A percentile compares a stretch with the other conserved stretches of the same genome.
Conservation (phyloP, 208 protist species). For the Leishmania tarentolae region DNA sequence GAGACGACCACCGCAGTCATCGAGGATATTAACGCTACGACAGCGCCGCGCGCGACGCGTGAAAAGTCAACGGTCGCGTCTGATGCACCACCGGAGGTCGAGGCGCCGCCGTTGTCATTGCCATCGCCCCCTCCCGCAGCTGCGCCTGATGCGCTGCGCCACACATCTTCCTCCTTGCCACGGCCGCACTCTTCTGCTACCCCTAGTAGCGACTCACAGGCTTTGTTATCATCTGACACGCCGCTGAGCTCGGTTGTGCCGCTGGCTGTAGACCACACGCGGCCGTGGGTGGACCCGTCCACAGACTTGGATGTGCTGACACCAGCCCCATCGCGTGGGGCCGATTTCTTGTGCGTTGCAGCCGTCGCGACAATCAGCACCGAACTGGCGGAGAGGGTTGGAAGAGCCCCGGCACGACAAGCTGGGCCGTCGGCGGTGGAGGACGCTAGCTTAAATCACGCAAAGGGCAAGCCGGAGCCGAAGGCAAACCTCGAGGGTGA, state of each 20-base stretch:
- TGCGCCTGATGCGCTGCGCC: not conserved
- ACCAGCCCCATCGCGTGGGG: not conserved
- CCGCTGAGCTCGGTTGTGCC: conserved; percentile 3
- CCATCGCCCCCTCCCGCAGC: not conserved
- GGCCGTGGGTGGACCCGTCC: conserved; percentile 12
- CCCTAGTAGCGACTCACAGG: not conserved
- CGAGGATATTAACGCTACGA: not conserved
- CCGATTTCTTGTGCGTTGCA: not conserved
- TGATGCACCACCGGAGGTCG: not conserved
- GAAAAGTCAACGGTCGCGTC: not conserved
- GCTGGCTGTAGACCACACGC: conserved; percentile 11
- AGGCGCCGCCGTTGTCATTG: not conserved
- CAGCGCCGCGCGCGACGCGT: not conserved
- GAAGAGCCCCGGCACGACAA: not conserved
- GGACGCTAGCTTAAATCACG: not conserved
- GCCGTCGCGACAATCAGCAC: not conserved
- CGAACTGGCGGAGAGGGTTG: not conserved
- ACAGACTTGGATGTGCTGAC: not conserved
- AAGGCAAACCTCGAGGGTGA: not conserved
- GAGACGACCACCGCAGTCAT: not conserved
- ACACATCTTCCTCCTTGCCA: not conserved
- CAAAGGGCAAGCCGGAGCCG: not conserved
- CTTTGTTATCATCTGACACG: not conserved
- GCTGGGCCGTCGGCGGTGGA: not conserved
- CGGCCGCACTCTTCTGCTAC: conserved; percentile 2